Base-by-base conservation (phyloP, 495 filamentous ascomycete species). In the Xylaria venustula region DNA sequence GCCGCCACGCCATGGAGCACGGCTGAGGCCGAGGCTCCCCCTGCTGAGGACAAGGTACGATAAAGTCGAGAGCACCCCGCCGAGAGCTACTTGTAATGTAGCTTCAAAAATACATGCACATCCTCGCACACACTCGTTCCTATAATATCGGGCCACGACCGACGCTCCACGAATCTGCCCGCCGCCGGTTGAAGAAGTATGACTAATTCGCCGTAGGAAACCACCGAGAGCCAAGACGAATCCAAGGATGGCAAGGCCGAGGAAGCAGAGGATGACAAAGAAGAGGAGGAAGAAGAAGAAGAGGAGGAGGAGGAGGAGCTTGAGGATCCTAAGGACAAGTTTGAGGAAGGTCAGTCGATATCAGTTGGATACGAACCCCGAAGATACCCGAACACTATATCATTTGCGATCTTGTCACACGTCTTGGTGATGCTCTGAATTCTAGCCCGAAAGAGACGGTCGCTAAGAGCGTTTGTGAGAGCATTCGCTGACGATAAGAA, bases 291-390 rank as follows among this genome's bases (percentile, higher is more conserved):
- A 22, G 87, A 90, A 53, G 90, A 90, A 54, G 90, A 93, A 53
- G 91, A 94, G 60, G 91, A 94, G 14, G 92, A 95, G 60, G 92
- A 95, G 65, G 91, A 96, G 63, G 93, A 98, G 82, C 82, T 87
- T 49, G 86, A 86, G 65, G 94, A 98, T 72, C 83, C 85, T 61
- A 95, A 95, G 84, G 90, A 92, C 62, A 86, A 87, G 78, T 75
- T 98, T 57, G 88, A 94, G 71, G 91, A 93, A 82, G 92, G 94
- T 97, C 78, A 62, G 60, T 97, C 78, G 57, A 50, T 62, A 50
- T 34, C 40, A 56, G 23, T 48, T 47, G 30, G 58, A 11, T 15
- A 20, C 32, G 22, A 41, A 48, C 28, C 14, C 30, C 19, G 2
- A 12, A 11, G 12, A 52, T 22, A 48, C 50, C 4, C 1, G 28